Base-by-base conservation (phyloP, 2,329 filamentous ascomycete species). In the Alternaria triticimaculans region DNA sequence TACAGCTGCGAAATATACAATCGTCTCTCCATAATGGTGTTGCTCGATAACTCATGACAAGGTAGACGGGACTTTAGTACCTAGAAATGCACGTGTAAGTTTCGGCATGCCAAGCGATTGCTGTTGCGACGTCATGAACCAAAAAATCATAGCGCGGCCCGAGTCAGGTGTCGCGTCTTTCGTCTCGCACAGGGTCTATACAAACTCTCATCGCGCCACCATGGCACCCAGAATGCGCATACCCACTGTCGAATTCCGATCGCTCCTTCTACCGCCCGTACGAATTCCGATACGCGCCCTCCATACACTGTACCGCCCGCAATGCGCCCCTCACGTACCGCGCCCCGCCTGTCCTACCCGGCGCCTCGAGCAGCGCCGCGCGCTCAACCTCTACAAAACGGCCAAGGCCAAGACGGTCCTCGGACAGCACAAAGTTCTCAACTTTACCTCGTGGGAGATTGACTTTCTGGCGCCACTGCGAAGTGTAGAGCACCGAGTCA, bases 381-480 rank as follows among this genome's bases (percentile, higher is more conserved):
- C 65, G 18, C 60, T 78, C 18, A 65, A 72, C 46, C 70, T 77
- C 23, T 76, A 75, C 71, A 74, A 73, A 58, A 72, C 71, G 18
- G 74, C 76, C 30, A 64, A 37, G 53, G 60, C 73, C 18, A 70
- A 64, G 55, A 73, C 71, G 10, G 57, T 65, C 9, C 57, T 74
- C 10, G 75, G 75, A 8, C 66, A 67, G 65, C 73, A 77, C 66
- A 76, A 76, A 45, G 21, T 76, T 5, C 30, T 77, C 5, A 54
- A 43, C 8, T 76, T 75, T 12, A 20, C 54, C 0, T 26, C 15
- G 4, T 77, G 74, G 50, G 7, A 63, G 0, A 3, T 64, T 18
- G 59, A 56, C 5, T 6, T 12, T 8, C 4, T 7, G 1, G 11
- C 65, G n/a, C 46, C 51, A 1, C 69, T 60, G 3, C 54, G 46